Percentiles rank a stretch among this genome's conserved stretches.
phyloP scores from a whole-genome alignment of 306 rosid species.

The Dicorynia guianensis region DNA sequence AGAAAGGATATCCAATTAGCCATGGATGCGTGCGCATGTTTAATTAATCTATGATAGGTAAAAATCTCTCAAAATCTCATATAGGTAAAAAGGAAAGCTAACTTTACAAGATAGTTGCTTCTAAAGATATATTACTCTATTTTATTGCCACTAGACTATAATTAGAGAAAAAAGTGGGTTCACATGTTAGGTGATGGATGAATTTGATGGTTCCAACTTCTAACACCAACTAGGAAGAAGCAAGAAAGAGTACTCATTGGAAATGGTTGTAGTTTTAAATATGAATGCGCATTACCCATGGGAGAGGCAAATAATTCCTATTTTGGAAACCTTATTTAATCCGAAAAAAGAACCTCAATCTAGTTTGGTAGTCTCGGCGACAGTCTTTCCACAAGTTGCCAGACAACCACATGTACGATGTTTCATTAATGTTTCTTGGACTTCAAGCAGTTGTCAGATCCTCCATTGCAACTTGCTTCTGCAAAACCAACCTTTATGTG shows the following conservation, averaged over 20 bases:
- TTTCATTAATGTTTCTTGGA: slow-evolving; percentile 31
- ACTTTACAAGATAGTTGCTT: too few relatives aligned
- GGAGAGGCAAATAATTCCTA: slow-evolving; percentile 24
- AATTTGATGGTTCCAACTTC: not conserved
- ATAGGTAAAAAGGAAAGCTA: too few relatives aligned
- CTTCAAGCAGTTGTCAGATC: slow-evolving; percentile 7
- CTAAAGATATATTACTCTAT: too few relatives aligned
- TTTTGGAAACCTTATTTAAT: slow-evolving; percentile 34
- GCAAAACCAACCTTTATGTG: not conserved
- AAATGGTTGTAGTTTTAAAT: not conserved
- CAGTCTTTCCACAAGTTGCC: slow-evolving; percentile 30
- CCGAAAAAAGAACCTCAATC: not conserved
- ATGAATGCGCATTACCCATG: not conserved
- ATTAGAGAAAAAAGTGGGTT: not conserved
- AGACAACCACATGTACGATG: slow-evolving; percentile 36
- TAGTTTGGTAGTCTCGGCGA: not conserved
- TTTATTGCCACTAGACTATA: too few relatives aligned
- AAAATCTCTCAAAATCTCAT: too few relatives aligned
- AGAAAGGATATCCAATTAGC: too few relatives aligned
- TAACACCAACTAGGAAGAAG: not conserved
- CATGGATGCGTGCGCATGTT: too few relatives aligned
- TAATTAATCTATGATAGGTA: too few relatives aligned
- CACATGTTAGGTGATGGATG: not conserved
- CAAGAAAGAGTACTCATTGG: not conserved
- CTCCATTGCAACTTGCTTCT: slow-evolving; percentile 12